phyloP scores from a whole-genome alignment of 352 stramenopile species.

The Globisporangium yorkense region DNA sequence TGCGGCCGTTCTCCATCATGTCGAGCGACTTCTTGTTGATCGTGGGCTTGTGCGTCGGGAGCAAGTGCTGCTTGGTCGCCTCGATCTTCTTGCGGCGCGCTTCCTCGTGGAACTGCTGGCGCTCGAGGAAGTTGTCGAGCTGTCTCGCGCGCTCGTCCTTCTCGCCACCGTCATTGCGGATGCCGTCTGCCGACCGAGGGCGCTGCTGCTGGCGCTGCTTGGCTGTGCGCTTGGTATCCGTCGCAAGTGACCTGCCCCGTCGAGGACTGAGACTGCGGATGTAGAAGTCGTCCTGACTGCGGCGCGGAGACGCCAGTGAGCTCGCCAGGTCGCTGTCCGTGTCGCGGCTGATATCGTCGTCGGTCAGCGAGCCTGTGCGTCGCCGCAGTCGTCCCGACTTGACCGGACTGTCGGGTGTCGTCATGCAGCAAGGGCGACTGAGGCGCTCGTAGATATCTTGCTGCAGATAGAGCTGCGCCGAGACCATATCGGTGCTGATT shows the following conservation, averaged over 20 bases:
- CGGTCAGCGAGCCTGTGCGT: conserved; percentile 13
- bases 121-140: conserved; percentile 69
- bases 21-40: conserved; percentile 80
- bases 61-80: conserved; percentile 51
- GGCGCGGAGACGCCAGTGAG: conserved; percentile 15
- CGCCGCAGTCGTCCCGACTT: conserved; percentile 9
- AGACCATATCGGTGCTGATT: conserved; percentile 72
- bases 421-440: conserved; percentile 45
- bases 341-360: conserved; percentile 15
- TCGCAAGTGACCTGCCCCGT: conserved; percentile 5
- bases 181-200: conserved; percentile 45
- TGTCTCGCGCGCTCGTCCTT: conserved; percentile 41
- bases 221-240: not conserved
- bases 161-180: conserved; percentile 32
- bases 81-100: conserved; percentile 60
- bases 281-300: conserved; percentile 52
- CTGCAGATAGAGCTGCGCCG: conserved; percentile 76
- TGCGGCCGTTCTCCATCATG: conserved; percentile 79
- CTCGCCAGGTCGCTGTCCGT: conserved; percentile 15
- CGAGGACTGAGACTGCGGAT: conserved; percentile 22
- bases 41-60: conserved; percentile 48
- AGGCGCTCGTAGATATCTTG: conserved; percentile 84
- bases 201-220: conserved; percentile 17
- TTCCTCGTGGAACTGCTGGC: conserved; percentile 71
- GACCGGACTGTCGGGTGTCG: conserved; percentile 8